Percentiles rank a stretch among this genome's conserved stretches.
These are phyloP conservation scores for Phytopythium cucurbitacearum DNA, from an alignment of 352 stramenopile species.

Conservation along the genomic window DNA sequence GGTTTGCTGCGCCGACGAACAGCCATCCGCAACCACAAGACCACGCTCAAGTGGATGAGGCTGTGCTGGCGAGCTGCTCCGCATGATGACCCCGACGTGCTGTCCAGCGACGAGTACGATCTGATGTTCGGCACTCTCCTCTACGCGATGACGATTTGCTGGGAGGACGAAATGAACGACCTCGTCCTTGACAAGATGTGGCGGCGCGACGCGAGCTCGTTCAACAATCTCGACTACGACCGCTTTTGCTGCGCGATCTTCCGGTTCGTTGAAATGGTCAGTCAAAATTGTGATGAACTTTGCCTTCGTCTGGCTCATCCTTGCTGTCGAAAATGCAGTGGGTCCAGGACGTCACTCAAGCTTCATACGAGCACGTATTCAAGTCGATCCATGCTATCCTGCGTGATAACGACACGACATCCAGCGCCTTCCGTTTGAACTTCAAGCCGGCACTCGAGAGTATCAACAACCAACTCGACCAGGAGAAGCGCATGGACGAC, in stretches of 20 bases:
- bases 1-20: conserved; percentile 40
- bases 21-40: conserved; percentile 36
- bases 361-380: conserved; percentile 21
- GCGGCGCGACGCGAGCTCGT: conserved; percentile 27
- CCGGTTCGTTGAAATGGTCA: conserved; percentile 53
- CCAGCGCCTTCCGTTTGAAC: neutral
- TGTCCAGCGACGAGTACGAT: conserved; percentile 36
- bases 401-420: conserved; percentile 5
- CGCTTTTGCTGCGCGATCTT: conserved; percentile 63
- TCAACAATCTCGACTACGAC: conserved; percentile 34
- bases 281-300: neutral
- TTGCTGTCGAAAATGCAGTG: conserved; percentile 5
- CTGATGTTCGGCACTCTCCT: conserved; percentile 46
- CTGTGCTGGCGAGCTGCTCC: conserved; percentile 29
- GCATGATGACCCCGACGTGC: conserved; percentile 8
- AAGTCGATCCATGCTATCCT: conserved; percentile 15
- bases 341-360: conserved; percentile 15
- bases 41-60: conserved; percentile 33
- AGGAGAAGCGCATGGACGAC: conserved; percentile 16
- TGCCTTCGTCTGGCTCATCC: neutral
- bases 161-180: conserved; percentile 49
- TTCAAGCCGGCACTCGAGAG: conserved; percentile 18
- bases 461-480: conserved; percentile 17
- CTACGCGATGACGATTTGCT: conserved; percentile 63
- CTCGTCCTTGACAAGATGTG: conserved; percentile 44